These are phyloP conservation scores for Pseudogymnoascus sp. DNA, from an alignment of 2,329 filamentous ascomycete species.

Conservation along the genomic window DNA sequence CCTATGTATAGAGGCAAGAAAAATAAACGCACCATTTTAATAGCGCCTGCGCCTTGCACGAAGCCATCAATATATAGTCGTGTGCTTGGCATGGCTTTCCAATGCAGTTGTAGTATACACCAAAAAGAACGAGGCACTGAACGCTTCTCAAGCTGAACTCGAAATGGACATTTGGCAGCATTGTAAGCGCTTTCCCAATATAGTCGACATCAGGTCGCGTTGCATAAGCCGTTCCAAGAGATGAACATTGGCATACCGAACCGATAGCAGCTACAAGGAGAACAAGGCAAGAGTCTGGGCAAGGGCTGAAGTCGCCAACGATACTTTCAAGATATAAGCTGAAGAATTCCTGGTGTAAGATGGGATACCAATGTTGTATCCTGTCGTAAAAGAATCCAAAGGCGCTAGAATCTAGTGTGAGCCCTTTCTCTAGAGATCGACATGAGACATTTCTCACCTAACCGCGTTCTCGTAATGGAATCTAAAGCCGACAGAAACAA, in stretches of 20 bases:
- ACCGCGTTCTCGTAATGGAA: neutral
- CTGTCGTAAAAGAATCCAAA: constrained; percentile 20
- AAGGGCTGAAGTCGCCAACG: constrained; percentile 18
- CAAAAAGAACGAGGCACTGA: no score
- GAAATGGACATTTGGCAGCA: no score
- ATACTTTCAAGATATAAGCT: constrained; percentile 20
- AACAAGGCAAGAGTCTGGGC: constrained; percentile 21
- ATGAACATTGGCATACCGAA: constrained; percentile 16
- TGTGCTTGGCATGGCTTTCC: no score
- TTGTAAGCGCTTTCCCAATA: constrained; percentile 12
- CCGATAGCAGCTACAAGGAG: constrained; percentile 27
- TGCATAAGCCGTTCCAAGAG: constrained; percentile 3
- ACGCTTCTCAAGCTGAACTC: no score
- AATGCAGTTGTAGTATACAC: no score
- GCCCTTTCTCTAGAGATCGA: neutral
- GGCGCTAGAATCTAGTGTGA: neutral
- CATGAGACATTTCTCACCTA: neutral
- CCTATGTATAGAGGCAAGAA: constrained; percentile 1
- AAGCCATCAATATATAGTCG: no score
- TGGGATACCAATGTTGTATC: constrained; percentile 27
- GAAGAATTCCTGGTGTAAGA: constrained; percentile 21
- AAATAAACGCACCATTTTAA: constrained; percentile 17
- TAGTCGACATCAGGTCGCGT: constrained; percentile 13
- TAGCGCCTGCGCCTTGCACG: constrained; percentile 24
- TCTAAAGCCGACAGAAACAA: neutral